Percentiles rank a stretch among this genome's conserved stretches.
Conservation (phyloP, 169 alveolate species). For the Cryptosporidium sp. region DNA sequence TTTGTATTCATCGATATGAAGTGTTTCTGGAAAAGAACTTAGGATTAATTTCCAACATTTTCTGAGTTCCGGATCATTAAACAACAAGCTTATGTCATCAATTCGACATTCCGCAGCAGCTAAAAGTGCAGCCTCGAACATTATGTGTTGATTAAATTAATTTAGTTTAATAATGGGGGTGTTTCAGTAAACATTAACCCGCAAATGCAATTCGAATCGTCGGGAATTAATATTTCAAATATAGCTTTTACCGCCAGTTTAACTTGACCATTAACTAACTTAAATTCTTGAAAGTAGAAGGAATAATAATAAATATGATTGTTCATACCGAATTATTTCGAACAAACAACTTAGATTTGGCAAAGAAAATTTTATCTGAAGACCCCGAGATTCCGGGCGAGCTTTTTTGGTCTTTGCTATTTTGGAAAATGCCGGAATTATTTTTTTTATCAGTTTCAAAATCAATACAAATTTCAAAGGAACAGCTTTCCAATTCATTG, state of each 20-base stretch:
- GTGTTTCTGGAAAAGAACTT: constrained; percentile 56
- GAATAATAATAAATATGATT: neutral
- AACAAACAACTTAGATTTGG: neutral
- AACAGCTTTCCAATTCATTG: constrained; percentile 23
- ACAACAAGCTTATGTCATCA: neutral
- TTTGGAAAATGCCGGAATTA: constrained; percentile 42
- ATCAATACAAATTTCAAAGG: constrained; percentile 31
- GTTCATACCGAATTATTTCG: neutral
- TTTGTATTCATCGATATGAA: constrained; percentile 23
- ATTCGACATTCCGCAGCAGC: constrained; percentile 75
- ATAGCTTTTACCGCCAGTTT: neutral
- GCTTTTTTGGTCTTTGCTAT: constrained; percentile 50
- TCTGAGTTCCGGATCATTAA: constrained; percentile 8
- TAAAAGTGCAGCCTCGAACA: constrained; percentile 27
- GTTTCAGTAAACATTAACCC: neutral
- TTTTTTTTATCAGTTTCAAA: constrained; percentile 19
- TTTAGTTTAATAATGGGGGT: constrained; percentile 39
- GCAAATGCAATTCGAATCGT: constrained; percentile 19
- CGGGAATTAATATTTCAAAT: neutral
- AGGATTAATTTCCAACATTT: constrained; percentile 41
- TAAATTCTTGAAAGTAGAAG: neutral
- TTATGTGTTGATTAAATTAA: neutral
- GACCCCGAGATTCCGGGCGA: constrained; percentile 7
- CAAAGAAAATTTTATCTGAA: neutral
- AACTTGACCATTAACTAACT: neutral